phyloP scores from a whole-genome alignment of 805 yeast genomes.

The Candida hungchunana region DNA sequence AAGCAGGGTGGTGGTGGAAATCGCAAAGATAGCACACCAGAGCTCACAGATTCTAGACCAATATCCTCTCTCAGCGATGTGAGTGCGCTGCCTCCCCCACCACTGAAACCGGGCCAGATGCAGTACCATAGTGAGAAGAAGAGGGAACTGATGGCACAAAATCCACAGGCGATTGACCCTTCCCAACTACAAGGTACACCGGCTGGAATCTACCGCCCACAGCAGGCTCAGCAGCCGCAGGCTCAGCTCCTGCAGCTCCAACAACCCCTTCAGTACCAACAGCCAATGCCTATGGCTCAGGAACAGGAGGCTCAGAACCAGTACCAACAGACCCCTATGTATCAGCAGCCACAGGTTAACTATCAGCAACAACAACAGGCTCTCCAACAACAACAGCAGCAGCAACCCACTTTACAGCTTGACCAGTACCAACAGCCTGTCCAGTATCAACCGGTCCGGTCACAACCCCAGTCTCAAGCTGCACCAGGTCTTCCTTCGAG shows the following conservation, averaged over 20 bases:
- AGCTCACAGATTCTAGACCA: constrained; percentile 12
- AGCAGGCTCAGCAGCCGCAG: constrained; percentile 2
- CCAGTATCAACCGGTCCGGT: constrained; percentile 3
- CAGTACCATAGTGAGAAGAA: constrained; percentile 27
- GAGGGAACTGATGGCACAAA: neutral
- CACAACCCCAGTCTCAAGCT: constrained; percentile 6
- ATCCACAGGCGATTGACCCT: constrained; percentile 3
- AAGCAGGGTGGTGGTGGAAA: constrained; percentile 2
- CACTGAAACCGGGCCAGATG: constrained; percentile 34
- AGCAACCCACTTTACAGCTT: constrained; percentile 1
- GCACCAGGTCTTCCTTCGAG: constrained; percentile 1
- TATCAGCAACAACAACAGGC: constrained; percentile 3
- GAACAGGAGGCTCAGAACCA: constrained; percentile 1
- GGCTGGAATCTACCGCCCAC: no score
- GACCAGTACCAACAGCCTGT: constrained; percentile 4
- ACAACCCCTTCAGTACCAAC: neutral
- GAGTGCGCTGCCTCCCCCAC: constrained; percentile 34
- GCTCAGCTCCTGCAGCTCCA: neutral
- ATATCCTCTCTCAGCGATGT: constrained; percentile 15
- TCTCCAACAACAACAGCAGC: constrained; percentile 6
- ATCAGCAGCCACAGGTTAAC: constrained; percentile 12
- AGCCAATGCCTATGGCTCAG: neutral
- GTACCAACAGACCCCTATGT: neutral
- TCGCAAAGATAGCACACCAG: constrained; percentile 4
- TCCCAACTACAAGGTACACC: no score